Conservation (phyloP, 805 yeast species). For the Saccharomyces cerevisiae region DNA sequence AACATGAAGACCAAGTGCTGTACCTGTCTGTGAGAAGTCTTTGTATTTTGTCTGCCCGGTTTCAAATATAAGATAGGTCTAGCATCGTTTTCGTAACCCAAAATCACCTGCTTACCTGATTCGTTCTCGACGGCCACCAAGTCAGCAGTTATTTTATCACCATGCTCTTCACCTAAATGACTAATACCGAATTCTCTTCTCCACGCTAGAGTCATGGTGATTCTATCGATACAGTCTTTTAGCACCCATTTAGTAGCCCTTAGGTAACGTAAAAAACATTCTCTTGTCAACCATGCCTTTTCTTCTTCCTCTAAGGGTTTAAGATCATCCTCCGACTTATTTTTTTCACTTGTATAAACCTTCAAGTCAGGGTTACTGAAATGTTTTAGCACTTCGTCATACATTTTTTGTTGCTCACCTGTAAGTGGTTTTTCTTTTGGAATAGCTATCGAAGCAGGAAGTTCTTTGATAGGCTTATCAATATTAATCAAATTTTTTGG, state of each 20-base stretch:
- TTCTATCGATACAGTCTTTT: conserved; percentile 60
- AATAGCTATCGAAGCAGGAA: conserved; percentile 45
- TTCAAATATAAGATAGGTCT: conserved; percentile 89
- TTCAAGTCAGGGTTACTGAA: conserved; percentile 48
- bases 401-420: conserved; percentile 50
- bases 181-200: conserved; percentile 83
- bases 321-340: conserved; percentile 26
- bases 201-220: conserved; percentile 79
- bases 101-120: conserved; percentile 84
- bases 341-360: conserved; percentile 44
- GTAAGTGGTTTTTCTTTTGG: conserved; percentile 43
- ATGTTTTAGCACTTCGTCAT: conserved; percentile 51
- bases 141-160: conserved; percentile 46
- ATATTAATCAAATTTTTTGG: conserved; percentile 26
- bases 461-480: conserved; percentile 46
- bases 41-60: conserved; percentile 94
- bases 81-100: conserved; percentile 83
- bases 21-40: conserved; percentile 83
- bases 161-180: conserved; percentile 35
- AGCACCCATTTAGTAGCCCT: conserved; percentile 90
- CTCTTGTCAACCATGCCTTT: conserved; percentile 87
- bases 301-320: conserved; percentile 40
- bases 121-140: conserved; percentile 60
- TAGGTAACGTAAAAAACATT: conserved; percentile 81
- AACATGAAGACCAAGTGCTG: conserved; percentile 89